A percentile compares a stretch with the other conserved stretches of the same genome.
Evolutionary conservation across 2,329 filamentous ascomycete species (phyloP).

Genomic region (Aspergillus candidus): DNA sequence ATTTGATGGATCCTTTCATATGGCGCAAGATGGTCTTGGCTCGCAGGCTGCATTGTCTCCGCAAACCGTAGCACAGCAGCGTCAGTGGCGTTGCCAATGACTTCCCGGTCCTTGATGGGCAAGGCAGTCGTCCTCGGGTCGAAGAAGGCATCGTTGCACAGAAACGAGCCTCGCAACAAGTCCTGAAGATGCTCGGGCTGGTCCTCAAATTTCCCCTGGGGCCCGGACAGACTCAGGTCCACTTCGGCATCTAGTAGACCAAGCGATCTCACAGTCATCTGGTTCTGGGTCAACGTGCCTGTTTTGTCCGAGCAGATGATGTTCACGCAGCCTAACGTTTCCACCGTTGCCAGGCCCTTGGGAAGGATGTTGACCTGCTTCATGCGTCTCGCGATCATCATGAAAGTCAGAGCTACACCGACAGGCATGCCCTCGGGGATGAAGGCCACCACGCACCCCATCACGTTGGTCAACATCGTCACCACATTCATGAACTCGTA

Average conservation of each 20-base stretch:
- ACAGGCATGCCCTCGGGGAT: conserved; percentile 73
- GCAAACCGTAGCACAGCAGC: conserved; percentile 67
- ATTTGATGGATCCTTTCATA: conserved; percentile 64
- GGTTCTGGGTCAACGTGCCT: conserved; percentile 56
- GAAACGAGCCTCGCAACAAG: conserved; percentile 55
- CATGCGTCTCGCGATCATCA: conserved; percentile 72
- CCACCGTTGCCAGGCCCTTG: conserved; percentile 73
- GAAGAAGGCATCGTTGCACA: conserved; percentile 72
- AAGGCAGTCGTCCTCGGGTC: conserved; percentile 58
- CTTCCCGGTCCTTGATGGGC: conserved; percentile 56
- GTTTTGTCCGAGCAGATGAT: conserved; percentile 76
- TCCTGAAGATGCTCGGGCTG: conserved; percentile 46
- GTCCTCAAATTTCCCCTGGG: conserved; percentile 9
- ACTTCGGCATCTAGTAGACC: conserved; percentile 23
- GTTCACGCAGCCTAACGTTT: conserved; percentile 68
- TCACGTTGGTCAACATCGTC: conserved; percentile 65
- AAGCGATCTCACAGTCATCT: conserved; percentile 55
- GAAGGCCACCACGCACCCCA: conserved; percentile 67
- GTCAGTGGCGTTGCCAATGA: conserved; percentile 73
- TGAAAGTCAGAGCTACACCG: conserved; percentile 63
- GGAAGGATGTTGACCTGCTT: conserved; percentile 68
- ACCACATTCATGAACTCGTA: conserved; percentile 67
- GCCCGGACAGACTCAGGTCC: conserved; percentile 11
- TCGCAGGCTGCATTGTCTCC: conserved; percentile 56
- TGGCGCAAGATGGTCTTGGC: conserved; percentile 48